Conservation (phyloP, 2,329 filamentous ascomycete genomes). For the Clonostachys rhizophaga region DNA sequence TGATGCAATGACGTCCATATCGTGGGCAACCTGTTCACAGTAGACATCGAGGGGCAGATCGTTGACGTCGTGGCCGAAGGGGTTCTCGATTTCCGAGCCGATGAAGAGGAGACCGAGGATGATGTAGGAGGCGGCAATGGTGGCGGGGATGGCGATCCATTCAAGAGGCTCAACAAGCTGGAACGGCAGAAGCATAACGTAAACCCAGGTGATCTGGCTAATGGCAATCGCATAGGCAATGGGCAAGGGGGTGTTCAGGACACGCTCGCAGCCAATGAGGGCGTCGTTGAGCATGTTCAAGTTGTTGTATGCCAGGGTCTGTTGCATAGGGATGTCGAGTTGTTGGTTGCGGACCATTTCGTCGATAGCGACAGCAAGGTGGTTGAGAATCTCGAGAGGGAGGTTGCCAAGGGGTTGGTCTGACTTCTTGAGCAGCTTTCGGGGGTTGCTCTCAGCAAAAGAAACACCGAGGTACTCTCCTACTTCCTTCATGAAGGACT, state of each 20-base stretch:
- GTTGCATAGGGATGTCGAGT: conserved; percentile 51
- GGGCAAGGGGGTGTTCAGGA: conserved; percentile 77
- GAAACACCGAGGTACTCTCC: conserved; percentile 74
- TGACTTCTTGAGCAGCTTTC: conserved; percentile 70
- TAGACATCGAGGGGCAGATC: conserved; percentile 73
- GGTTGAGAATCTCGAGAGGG: conserved; percentile 75
- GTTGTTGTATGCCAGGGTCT: conserved; percentile 55
- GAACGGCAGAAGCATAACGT: conserved; percentile 77
- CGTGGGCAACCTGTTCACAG: conserved; percentile 68
- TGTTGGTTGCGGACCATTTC: conserved; percentile 50
- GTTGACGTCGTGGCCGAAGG: conserved; percentile 80
- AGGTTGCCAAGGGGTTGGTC: conserved; percentile 73
- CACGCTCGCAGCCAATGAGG: conserved; percentile 67
- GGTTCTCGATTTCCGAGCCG: conserved; percentile 79
- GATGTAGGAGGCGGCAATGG: conserved; percentile 70
- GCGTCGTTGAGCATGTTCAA: conserved; percentile 66
- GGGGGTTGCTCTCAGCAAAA: conserved; percentile 73
- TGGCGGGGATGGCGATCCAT: conserved; percentile 77
- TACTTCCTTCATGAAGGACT: conserved; percentile 54
- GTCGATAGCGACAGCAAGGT: conserved; percentile 65
- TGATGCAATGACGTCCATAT: conserved; percentile 70
- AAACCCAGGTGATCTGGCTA: conserved; percentile 81
- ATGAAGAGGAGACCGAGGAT: conserved; percentile 73
- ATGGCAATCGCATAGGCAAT: conserved; percentile 82
- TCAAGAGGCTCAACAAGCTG: conserved; percentile 61